These are phyloP conservation scores for Macrolepiota fuliginosa DNA, from an alignment of 768 basidiomycete species.

Conservation along the genomic window DNA sequence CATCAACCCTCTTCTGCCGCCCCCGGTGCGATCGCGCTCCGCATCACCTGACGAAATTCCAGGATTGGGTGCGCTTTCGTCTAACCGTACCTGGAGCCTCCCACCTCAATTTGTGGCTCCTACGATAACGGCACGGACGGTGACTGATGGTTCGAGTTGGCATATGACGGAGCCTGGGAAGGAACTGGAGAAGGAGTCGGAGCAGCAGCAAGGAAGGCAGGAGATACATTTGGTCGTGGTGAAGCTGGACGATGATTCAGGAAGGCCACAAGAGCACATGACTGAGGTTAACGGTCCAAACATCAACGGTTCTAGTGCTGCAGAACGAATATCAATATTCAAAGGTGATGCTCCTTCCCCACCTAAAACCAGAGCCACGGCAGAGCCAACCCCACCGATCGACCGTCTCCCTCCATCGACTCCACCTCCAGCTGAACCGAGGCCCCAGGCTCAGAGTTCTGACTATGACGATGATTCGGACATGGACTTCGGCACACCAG, in stretches of 20 bases:
- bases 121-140: background rate
- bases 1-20: slow-evolving; percentile 8
- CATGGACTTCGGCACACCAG: slow-evolving; percentile 11
- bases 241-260: background rate
- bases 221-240: background rate
- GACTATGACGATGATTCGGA: slow-evolving; percentile 8
- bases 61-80: slow-evolving; percentile 8
- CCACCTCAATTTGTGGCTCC: background rate
- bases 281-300: background rate
- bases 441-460: background rate
- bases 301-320: background rate
- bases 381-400: background rate
- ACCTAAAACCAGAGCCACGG: background rate
- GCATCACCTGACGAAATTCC: slow-evolving; percentile 9
- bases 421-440: background rate
- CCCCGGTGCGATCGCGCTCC: background rate
- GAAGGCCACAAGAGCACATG: background rate
- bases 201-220: background rate
- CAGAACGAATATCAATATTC: background rate
- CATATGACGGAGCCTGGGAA: background rate
- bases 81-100: background rate
- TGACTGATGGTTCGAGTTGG: slow-evolving; percentile 3
- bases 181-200: background rate
- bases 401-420: background rate
- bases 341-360: background rate